These are phyloP conservation scores for Sporothrix sp. DNA, from an alignment of 2,329 filamentous ascomycete genomes.

Conservation along the genomic window DNA sequence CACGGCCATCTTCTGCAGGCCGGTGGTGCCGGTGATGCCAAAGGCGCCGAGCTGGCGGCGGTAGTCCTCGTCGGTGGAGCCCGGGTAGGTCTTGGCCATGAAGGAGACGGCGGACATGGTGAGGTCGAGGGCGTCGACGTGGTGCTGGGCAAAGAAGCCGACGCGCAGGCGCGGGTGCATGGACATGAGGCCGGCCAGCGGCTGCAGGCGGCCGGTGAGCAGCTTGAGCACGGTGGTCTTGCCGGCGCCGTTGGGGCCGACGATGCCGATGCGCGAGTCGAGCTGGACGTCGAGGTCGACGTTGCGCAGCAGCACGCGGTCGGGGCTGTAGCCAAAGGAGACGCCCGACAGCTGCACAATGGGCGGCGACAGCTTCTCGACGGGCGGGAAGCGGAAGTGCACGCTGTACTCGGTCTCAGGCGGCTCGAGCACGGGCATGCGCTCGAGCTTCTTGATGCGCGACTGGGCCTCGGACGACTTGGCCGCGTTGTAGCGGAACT, in stretches of 20 bases:
- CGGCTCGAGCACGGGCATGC: constrained; percentile 83
- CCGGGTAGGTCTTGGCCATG: constrained; percentile 88
- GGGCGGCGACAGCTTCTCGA: constrained; percentile 92
- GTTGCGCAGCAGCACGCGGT: constrained; percentile 70
- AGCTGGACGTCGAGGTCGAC: constrained; percentile 96
- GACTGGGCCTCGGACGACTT: constrained; percentile 98
- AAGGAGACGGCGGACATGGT: constrained; percentile 84
- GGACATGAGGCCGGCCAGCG: constrained; percentile 72
- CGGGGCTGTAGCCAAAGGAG: constrained; percentile 74
- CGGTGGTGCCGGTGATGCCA: constrained; percentile 86
- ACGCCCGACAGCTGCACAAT: constrained; percentile 97
- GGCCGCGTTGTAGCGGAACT: constrained; percentile 97
- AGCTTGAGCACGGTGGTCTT: constrained; percentile 98
- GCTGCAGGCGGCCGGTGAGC: constrained; percentile 75
- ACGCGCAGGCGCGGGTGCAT: constrained; percentile 81
- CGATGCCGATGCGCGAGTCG: constrained; percentile 95
- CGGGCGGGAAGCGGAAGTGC: constrained; percentile 93
- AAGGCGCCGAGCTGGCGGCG: constrained; percentile 87
- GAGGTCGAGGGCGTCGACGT: constrained; percentile 91
- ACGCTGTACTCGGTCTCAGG: constrained; percentile 94
- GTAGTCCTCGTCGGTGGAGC: constrained; percentile 92
- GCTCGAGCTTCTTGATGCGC: constrained; percentile 96
- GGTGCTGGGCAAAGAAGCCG: constrained; percentile 97
- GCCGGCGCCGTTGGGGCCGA: constrained; percentile 97
- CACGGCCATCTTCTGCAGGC: constrained; percentile 88